Percentiles rank a stretch among this genome's conserved stretches.
Conservation (phyloP, 495 filamentous ascomycete genomes). For the Achaetomiella virescens region DNA sequence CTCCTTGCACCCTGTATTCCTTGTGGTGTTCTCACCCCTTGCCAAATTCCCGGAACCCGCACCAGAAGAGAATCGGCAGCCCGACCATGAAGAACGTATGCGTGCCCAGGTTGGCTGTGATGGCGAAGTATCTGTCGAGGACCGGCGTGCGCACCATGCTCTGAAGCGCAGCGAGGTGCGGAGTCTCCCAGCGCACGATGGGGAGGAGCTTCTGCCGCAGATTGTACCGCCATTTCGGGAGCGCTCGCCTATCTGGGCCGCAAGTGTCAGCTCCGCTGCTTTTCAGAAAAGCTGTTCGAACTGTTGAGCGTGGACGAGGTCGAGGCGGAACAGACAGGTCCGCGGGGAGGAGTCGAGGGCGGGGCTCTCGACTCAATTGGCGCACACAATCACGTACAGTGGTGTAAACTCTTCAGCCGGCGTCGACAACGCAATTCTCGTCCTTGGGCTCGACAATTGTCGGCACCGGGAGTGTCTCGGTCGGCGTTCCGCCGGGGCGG, state of each 20-base stretch:
- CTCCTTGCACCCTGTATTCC: not conserved
- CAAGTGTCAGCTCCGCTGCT: conserved; percentile 3
- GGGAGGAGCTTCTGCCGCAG: conserved; percentile 77
- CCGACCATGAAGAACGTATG: conserved; percentile 98
- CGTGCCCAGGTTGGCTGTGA: conserved; percentile 93
- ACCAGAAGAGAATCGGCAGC: conserved; percentile 93
- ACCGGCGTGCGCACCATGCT: conserved; percentile 66
- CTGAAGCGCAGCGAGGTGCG: conserved; percentile 83
- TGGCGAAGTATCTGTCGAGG: conserved; percentile 91
- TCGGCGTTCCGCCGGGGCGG: conserved; percentile 29
- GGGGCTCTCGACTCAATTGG: not conserved
- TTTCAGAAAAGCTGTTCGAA: not conserved
- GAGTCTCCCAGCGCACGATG: conserved; percentile 89
- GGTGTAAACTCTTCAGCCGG: conserved; percentile 67
- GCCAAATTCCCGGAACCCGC: conserved; percentile 71
- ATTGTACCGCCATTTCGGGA: conserved; percentile 85
- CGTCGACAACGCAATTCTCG: conserved; percentile 51
- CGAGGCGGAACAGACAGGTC: not conserved
- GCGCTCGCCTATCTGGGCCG: conserved; percentile 64
- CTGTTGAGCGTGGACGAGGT: not conserved
- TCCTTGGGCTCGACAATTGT: conserved; percentile 5
- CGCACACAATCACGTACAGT: conserved; percentile 52
- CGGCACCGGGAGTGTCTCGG: conserved; percentile 15
- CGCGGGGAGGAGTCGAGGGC: not conserved
- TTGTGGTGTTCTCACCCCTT: conserved; percentile 66